Base-by-base conservation (phyloP, 176 grass and related monocot genomes). In the Melocanna baccifera region DNA sequence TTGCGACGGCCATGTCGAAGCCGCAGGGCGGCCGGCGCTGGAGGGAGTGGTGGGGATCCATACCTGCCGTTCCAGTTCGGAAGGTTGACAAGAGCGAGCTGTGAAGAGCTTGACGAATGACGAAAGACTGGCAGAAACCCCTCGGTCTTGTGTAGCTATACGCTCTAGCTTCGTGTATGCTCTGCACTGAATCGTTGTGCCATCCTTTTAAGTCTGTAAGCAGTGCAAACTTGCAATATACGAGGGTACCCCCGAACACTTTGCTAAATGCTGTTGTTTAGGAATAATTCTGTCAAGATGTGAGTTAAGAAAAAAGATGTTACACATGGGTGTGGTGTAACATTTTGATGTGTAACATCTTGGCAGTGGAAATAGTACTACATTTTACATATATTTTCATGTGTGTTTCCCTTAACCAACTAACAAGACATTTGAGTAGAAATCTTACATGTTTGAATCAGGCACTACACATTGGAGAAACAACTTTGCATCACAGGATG, bases 31-130 rank as follows among this genome's bases (percentile, higher is more conserved):
- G 88, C 28, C 82, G 95, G 41, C 84, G 95, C 26, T 77, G 94
- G 91, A 84, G 64, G 71, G 95, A 98, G 79, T 98, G 95, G 95
- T 98, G 95, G 95, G 92, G 95, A 47, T 95, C 92, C 48, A 95
- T 98, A 37, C 95, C 95, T 1, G 72, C 94, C 67, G 46, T 93
- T 22, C 76, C 91, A 0, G 89, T 95, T 19, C 92, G 87, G 7
- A 88, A 79, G 10, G 85, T 91, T 1, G 84, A 81, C 71, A 79
- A 36, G 46, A 75, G 25, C 20, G 71, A 63, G 20, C 41, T 85
- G 2, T 50, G 83, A 62, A 70, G 26, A 34, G 20, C 43, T 43
- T 32, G 62, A 55, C 28, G 50, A 53, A 62, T 7, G 52, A 55
- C 51, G 22, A 70, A 63, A 4, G 53, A 12, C 9, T n/a, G 13